Conservation (phyloP, 768 basidiomycete genomes). For the Russula foetens region DNA sequence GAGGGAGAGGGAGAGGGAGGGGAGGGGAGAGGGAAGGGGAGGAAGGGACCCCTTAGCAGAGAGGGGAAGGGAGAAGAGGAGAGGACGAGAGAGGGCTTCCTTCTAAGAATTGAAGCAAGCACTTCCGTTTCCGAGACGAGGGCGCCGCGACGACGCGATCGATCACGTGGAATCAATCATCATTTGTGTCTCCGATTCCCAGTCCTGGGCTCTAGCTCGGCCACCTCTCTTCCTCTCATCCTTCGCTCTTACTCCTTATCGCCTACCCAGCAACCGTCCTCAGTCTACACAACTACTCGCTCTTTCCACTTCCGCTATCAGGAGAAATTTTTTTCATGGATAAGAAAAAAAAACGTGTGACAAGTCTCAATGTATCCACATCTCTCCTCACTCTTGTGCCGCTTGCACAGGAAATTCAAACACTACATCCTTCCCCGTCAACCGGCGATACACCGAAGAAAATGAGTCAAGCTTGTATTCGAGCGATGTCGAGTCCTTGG, state of each 20-base stretch:
- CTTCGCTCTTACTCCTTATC: background rate
- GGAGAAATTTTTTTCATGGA: background rate
- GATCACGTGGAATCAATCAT: background rate
- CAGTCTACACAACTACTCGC: background rate
- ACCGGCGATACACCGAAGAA: constrained; percentile 89
- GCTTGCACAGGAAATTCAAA: constrained; percentile 80
- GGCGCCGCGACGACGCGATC: background rate
- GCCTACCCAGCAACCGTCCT: too few species aligned
- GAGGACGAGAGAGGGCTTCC: constrained; percentile 27
- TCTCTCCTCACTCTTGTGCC: constrained; percentile 50
- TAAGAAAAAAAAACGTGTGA: background rate
- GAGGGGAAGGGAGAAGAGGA: constrained; percentile 28
- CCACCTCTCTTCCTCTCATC: background rate
- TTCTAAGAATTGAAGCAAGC: background rate
- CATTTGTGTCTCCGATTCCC: background rate
- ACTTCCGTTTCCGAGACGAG: background rate
- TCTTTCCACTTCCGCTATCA: background rate
- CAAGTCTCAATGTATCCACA: background rate
- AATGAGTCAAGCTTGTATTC: constrained; percentile 99
- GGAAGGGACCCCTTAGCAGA: too few species aligned
- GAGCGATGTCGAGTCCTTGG: constrained; percentile 94
- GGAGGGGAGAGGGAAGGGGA: constrained; percentile 18
- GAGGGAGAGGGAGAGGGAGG: constrained; percentile 26
- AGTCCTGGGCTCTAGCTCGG: background rate
- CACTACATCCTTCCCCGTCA: constrained; percentile 95